These are phyloP conservation scores for Aspergillus persii DNA, from an alignment of 2,329 filamentous ascomycete genomes.

Conservation along the genomic window DNA sequence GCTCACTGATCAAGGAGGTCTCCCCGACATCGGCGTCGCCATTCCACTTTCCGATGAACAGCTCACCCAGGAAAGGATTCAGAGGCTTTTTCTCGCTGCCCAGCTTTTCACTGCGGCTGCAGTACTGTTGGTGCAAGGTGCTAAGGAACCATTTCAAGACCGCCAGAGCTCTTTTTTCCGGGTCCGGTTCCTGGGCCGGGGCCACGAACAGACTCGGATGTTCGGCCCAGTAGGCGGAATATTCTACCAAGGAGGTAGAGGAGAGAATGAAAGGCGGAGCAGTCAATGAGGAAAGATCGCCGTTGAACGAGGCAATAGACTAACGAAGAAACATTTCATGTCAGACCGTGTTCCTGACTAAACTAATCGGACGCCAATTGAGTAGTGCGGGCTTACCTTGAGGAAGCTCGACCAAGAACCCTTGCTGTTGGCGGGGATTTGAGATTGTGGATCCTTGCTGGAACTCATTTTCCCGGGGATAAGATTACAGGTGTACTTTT, in stretches of 20 bases:
- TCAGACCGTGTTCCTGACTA: not conserved
- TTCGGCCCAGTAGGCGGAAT: constrained; percentile 79
- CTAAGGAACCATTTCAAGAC: constrained; percentile 97
- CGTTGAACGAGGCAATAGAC: constrained; percentile 78
- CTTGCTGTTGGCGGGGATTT: constrained; percentile 42
- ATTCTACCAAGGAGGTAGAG: constrained; percentile 74
- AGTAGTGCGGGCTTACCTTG: constrained; percentile 33
- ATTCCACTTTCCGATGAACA: constrained; percentile 89
- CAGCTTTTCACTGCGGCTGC: constrained; percentile 70
- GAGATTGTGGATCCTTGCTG: constrained; percentile 40
- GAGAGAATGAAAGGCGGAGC: constrained; percentile 81
- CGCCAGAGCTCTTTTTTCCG: constrained; percentile 76
- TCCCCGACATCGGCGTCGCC: constrained; percentile 67
- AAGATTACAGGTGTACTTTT: not conserved
- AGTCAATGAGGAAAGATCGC: constrained; percentile 75
- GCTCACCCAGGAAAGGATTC: constrained; percentile 92
- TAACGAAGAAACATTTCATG: constrained; percentile 15
- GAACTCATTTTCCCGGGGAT: constrained; percentile 25
- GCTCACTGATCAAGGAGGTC: constrained; percentile 86
- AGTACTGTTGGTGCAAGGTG: constrained; percentile 84
- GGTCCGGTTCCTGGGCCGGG: constrained; percentile 73
- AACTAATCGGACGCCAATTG: not conserved
- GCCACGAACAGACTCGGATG: constrained; percentile 77
- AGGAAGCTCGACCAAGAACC: constrained; percentile 49
- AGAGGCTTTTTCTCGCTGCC: constrained; percentile 97